Conservation (phyloP, 2,329 filamentous ascomycete species). For the Aspergillus tubingensis region DNA sequence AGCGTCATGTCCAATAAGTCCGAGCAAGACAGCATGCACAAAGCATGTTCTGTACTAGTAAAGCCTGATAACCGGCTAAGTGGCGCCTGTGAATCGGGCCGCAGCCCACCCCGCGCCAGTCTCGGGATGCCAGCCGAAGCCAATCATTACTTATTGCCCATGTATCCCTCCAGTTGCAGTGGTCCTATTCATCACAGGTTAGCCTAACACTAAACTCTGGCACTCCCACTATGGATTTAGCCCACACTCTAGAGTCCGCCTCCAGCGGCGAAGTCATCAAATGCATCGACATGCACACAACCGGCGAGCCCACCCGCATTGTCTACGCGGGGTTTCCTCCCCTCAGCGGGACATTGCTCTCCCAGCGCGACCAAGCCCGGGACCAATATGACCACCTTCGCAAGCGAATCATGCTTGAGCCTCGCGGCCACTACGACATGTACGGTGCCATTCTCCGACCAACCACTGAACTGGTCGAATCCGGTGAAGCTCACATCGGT, state of each 20-base stretch:
- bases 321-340: conserved; percentile 45
- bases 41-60: too few relatives aligned
- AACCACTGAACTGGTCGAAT: conserved; percentile 45
- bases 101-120: too few relatives aligned
- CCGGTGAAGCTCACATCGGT: conserved; percentile 49
- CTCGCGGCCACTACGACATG: conserved; percentile 56
- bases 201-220: too few relatives aligned
- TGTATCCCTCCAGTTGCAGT: too few relatives aligned
- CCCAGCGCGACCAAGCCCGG: conserved; percentile 43
- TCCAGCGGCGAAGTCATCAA: conserved; percentile 17
- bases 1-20: too few relatives aligned
- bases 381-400: conserved; percentile 46
- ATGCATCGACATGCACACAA: conserved; percentile 51
- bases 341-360: conserved; percentile 44
- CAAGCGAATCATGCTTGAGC: conserved; percentile 48
- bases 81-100: too few relatives aligned
- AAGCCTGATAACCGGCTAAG: too few relatives aligned
- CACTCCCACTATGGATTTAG: conserved; percentile 18
- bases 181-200: too few relatives aligned
- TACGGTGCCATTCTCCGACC: conserved; percentile 52
- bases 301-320: conserved; percentile 54
- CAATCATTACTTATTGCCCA: too few relatives aligned
- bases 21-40: too few relatives aligned
- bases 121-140: too few relatives aligned
- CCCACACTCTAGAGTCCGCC: conserved; percentile 7